A percentile compares a stretch with the other conserved stretches of the same genome.
These are phyloP conservation scores for Trichoderma atrobrunneum DNA, from an alignment of 2,329 filamentous ascomycete genomes.

Conservation along the genomic window DNA sequence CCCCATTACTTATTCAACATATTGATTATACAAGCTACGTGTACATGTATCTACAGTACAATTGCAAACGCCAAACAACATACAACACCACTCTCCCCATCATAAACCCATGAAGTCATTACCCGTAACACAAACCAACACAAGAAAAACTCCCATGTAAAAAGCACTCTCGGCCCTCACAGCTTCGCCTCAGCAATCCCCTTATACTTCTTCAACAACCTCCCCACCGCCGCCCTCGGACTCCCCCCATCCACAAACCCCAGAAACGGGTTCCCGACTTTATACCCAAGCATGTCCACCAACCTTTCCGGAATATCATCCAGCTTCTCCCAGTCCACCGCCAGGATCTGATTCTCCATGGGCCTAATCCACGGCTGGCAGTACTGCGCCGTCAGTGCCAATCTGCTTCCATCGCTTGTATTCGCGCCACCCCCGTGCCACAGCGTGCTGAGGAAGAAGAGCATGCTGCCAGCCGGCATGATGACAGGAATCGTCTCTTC, in stretches of 20 bases:
- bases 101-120: background rate
- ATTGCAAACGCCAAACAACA: background rate
- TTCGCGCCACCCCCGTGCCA: constrained; percentile 41
- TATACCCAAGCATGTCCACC: constrained; percentile 29
- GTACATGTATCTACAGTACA: background rate
- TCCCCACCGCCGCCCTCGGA: constrained; percentile 22
- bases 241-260: constrained; percentile 26
- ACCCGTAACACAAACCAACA: background rate
- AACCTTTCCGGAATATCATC: constrained; percentile 24
- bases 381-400: constrained; percentile 40
- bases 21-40: too few species aligned
- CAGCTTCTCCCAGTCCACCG: constrained; percentile 31
- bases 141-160: background rate
- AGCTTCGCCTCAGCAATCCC: background rate
- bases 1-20: too few species aligned
- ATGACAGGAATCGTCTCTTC: constrained; percentile 33
- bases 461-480: constrained; percentile 37
- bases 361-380: constrained; percentile 41
- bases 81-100: background rate
- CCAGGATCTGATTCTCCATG: constrained; percentile 37
- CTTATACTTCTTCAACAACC: constrained; percentile 21
- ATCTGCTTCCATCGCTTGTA: constrained; percentile 27
- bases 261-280: constrained; percentile 25
- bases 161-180: background rate
- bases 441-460: constrained; percentile 36